phyloP scores from a whole-genome alignment of 164 flowering plant genomes.

The Vitis labrusca region DNA sequence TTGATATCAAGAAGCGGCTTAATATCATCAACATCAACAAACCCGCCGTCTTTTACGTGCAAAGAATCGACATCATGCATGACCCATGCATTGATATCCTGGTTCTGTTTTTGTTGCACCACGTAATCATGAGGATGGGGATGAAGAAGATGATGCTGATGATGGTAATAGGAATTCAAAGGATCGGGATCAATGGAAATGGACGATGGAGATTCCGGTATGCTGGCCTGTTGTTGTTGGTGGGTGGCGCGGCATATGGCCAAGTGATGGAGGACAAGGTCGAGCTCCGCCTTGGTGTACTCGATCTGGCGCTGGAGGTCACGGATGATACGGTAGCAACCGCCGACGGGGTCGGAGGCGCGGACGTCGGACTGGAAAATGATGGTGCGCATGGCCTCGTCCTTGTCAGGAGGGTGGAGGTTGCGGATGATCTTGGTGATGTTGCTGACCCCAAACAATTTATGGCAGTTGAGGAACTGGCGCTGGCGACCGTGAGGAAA shows the following conservation, averaged over 20 bases:
- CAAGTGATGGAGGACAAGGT: conserved; percentile 39
- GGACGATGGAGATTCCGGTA: background rate
- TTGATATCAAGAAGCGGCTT: conserved; percentile 15
- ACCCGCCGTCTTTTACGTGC: background rate
- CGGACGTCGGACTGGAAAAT: conserved; percentile 56
- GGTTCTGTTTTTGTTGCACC: background rate
- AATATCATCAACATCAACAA: conserved; percentile 6
- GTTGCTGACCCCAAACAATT: conserved; percentile 73
- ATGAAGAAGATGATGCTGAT: background rate
- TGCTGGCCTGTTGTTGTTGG: conserved; percentile 2
- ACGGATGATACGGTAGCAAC: conserved; percentile 40
- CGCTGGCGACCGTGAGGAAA: conserved; percentile 59
- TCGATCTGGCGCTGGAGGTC: conserved; percentile 38
- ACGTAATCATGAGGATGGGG: background rate
- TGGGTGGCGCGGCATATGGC: conserved; percentile 28
- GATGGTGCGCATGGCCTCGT: conserved; percentile 58
- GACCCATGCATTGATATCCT: conserved; percentile 12
- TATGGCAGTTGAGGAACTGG: conserved; percentile 67
- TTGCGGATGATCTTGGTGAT: conserved; percentile 44
- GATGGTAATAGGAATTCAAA: background rate
- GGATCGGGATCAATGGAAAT: conserved; percentile 1
- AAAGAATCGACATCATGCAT: conserved; percentile 7
- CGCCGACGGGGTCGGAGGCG: conserved; percentile 63
- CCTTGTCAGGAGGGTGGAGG: conserved; percentile 32
- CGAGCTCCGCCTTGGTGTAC: conserved; percentile 34